phyloP scores from a whole-genome alignment of 2,329 filamentous ascomycete genomes.

The Cladorrhinum sp. region DNA sequence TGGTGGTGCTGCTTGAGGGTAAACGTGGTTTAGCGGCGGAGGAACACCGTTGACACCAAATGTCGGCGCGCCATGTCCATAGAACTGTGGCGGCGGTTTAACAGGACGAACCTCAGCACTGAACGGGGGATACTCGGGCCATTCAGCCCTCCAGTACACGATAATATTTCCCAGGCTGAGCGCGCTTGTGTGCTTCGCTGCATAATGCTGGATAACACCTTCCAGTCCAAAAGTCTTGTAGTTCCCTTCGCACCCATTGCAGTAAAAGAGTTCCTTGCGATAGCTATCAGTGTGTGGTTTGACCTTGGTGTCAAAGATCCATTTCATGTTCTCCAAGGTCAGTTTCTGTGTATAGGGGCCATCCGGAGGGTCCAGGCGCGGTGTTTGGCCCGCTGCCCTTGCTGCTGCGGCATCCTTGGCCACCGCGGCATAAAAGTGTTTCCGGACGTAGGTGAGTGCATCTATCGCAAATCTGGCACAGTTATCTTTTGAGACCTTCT shows the following conservation, averaged over 20 bases:
- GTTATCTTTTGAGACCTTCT: constrained; percentile 60
- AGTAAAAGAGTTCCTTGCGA: constrained; percentile 72
- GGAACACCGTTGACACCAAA: constrained; percentile 12
- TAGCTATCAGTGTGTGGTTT: constrained; percentile 64
- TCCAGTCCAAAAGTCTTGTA: constrained; percentile 72
- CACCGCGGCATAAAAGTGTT: constrained; percentile 62
- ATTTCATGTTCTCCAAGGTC: constrained; percentile 82
- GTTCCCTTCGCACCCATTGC: constrained; percentile 63
- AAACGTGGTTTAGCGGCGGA: constrained; percentile 18
- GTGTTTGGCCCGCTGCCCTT: constrained; percentile 44
- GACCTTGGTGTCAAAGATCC: constrained; percentile 75
- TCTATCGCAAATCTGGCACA: constrained; percentile 69
- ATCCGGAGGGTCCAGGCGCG: constrained; percentile 46
- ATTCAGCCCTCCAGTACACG: constrained; percentile 77
- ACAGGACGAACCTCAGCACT: constrained; percentile 53
- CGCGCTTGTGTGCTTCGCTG: constrained; percentile 71
- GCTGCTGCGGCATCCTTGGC: constrained; percentile 50
- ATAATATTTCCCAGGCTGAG: constrained; percentile 70
- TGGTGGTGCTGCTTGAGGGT: constrained; percentile 16
- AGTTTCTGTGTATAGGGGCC: constrained; percentile 60
- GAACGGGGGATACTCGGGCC: constrained; percentile 75
- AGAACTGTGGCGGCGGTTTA: constrained; percentile 24
- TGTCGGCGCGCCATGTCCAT: constrained; percentile 11
- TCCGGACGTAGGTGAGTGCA: constrained; percentile 64
- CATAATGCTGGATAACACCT: constrained; percentile 77